These are phyloP conservation scores for Maudiozyma serrabonitensis DNA, from an alignment of 805 yeast genomes.

Conservation along the genomic window DNA sequence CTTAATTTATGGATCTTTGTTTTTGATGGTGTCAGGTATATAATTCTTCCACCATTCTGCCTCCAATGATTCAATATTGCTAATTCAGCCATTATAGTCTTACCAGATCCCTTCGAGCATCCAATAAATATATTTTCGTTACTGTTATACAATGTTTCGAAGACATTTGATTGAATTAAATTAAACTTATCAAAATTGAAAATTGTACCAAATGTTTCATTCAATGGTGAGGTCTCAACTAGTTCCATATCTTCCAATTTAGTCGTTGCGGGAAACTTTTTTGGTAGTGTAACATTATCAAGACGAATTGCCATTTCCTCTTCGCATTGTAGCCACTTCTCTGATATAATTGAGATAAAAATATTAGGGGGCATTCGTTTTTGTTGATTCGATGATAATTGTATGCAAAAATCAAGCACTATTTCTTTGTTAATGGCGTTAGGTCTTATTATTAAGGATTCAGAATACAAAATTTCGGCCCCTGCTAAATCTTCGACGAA, in stretches of 20 bases:
- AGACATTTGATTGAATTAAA: constrained; percentile 63
- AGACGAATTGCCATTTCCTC: constrained; percentile 47
- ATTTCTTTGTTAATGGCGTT: constrained; percentile 45
- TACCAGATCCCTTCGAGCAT: constrained; percentile 67
- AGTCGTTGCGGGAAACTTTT: constrained; percentile 24
- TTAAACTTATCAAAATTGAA: constrained; percentile 52
- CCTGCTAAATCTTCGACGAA: constrained; percentile 81
- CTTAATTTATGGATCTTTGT: constrained; percentile 40
- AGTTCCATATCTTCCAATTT: constrained; percentile 27
- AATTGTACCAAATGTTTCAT: constrained; percentile 37
- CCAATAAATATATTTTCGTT: constrained; percentile 59
- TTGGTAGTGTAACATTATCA: constrained; percentile 18
- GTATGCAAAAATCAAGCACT: constrained; percentile 52
- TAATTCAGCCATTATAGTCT: constrained; percentile 59
- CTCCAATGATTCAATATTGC: constrained; percentile 68
- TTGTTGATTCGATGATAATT: constrained; percentile 20
- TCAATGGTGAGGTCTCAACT: constrained; percentile 40
- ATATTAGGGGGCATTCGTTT: constrained; percentile 53
- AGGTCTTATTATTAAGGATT: constrained; percentile 42
- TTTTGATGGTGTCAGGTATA: constrained; percentile 61
- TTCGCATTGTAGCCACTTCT: constrained; percentile 77
- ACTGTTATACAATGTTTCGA: constrained; percentile 47
- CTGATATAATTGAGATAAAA: constrained; percentile 64
- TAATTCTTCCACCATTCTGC: constrained; percentile 55
- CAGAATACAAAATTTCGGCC: constrained; percentile 54